These are phyloP conservation scores for Monosporascus sp. DNA, from an alignment of 2,329 filamentous ascomycete species.

Conservation along the genomic window DNA sequence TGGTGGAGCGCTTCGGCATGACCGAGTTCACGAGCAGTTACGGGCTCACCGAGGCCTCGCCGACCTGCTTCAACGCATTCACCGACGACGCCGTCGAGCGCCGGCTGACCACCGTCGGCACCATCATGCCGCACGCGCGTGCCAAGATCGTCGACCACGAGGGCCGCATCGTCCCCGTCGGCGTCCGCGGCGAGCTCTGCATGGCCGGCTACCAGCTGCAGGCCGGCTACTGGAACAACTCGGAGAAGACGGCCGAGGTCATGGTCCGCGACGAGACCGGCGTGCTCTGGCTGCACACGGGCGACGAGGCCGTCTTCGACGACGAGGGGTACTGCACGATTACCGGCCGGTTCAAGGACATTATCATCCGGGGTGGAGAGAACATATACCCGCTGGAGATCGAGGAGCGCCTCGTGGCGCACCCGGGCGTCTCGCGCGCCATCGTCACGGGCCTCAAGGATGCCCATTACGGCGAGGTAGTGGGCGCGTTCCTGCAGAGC, in stretches of 20 bases:
- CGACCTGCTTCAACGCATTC: slow-evolving; percentile 76
- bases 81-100: slow-evolving; percentile 64
- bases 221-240: slow-evolving; percentile 62
- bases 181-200: slow-evolving; percentile 66
- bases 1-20: slow-evolving; percentile 69
- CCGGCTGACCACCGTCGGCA: slow-evolving; percentile 67
- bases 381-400: slow-evolving; percentile 73
- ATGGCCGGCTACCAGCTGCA: slow-evolving; percentile 74
- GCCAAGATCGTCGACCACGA: slow-evolving; percentile 72
- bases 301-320: slow-evolving; percentile 65
- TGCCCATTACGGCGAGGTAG: slow-evolving; percentile 67
- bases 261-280: slow-evolving; percentile 49
- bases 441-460: slow-evolving; percentile 66
- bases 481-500: slow-evolving; percentile 56
- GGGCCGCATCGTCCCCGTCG: slow-evolving; percentile 61
- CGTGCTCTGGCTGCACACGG: slow-evolving; percentile 59
- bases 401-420: slow-evolving; percentile 63
- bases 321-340: slow-evolving; percentile 65
- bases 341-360: slow-evolving; percentile 73
- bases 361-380: slow-evolving; percentile 71
- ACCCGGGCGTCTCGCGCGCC: slow-evolving; percentile 56
- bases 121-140: slow-evolving; percentile 66
- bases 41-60: slow-evolving; percentile 71
- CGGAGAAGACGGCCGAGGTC: slow-evolving; percentile 62
- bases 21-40: slow-evolving; percentile 67